phyloP scores from a whole-genome alignment of 1,139 yeast genomes.

The Zygosaccharomyces sapae region DNA sequence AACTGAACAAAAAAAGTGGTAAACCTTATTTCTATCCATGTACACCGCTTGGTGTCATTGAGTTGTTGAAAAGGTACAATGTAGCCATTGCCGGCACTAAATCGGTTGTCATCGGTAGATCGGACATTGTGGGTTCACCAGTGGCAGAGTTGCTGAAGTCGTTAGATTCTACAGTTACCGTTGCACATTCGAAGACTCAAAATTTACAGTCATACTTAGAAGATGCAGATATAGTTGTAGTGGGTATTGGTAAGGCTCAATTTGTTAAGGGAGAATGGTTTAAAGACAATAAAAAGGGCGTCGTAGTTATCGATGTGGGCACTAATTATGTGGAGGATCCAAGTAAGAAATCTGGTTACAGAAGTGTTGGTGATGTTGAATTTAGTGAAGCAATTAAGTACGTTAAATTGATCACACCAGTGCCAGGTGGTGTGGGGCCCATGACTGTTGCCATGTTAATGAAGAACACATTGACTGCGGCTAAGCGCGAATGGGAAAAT shows the following conservation, averaged over 20 bases:
- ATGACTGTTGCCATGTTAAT: constrained; percentile 97
- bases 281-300: constrained; percentile 51
- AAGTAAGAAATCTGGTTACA: constrained; percentile 73
- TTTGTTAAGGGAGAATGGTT: constrained; percentile 89
- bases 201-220: constrained; percentile 57
- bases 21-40: constrained; percentile 85
- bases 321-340: constrained; percentile 81
- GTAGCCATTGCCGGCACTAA: constrained; percentile 67
- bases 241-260: constrained; percentile 83
- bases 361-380: constrained; percentile 93
- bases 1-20: constrained; percentile 85
- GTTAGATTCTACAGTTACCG: constrained; percentile 71
- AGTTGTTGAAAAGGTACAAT: constrained; percentile 59
- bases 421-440: constrained; percentile 99
- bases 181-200: constrained; percentile 70
- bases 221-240: constrained; percentile 84
- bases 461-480: constrained; percentile 81
- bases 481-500: constrained; percentile 44
- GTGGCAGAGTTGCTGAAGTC: constrained; percentile 76
- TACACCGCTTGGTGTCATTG: constrained; percentile 93
- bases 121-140: constrained; percentile 95
- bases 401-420: constrained; percentile 85
- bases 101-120: constrained; percentile 95
- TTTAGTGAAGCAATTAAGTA: constrained; percentile 59
- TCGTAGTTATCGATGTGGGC: constrained; percentile 93